Evolutionary conservation across 2,329 filamentous ascomycete species (phyloP), one percentile per base, ranked within the genome.

Genomic region (Dactylellina parvicollis): DNA sequence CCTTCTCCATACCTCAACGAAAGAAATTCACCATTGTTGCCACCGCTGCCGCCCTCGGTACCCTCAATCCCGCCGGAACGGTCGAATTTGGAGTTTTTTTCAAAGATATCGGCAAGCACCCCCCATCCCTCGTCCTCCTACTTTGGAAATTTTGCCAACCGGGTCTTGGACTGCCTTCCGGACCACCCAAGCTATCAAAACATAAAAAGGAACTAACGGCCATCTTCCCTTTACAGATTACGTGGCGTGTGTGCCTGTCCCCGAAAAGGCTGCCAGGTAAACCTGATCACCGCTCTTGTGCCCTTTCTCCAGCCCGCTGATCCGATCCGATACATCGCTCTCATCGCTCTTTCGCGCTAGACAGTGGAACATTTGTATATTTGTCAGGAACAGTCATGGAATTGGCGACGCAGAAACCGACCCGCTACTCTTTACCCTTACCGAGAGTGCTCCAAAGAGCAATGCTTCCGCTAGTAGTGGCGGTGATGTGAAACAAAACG

Each of bases 11-110:
- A 2, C 88, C 88, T 0, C 86, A 88, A 80, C 83, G 88, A 75
- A 90, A 90, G 80, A 90, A 90, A 80, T 87, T 87, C 76, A 86
- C 87, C 75, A 79, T 90, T 7, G 88, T 86, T 79, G 85, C 90
- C 74, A 90, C 87, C 1, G 80, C 83, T 4, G 40, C 42, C 18
- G 72, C 72, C 22, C 18, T 75, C 30, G 62, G 32, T 3, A 62
- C 76, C 26, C 67, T 72, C 32, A 70, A 44, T 59, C 46, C 65
- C 3, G 67, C 67, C 14, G 74, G 75, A 26, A 55, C 61, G 36
- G 60, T 76, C 16, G 77, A 78, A 61, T 78, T 77, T 32, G 75
- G 75, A 1, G 70, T 77, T 12, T 56, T 61, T 0, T 89, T 87
- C 87, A 83, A 81, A 59, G 85, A 88, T 74, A 86, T 90, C 75